Evolutionary conservation across 257 asterid genomes (phyloP).

Genomic region (Ehretia macrophylla): DNA sequence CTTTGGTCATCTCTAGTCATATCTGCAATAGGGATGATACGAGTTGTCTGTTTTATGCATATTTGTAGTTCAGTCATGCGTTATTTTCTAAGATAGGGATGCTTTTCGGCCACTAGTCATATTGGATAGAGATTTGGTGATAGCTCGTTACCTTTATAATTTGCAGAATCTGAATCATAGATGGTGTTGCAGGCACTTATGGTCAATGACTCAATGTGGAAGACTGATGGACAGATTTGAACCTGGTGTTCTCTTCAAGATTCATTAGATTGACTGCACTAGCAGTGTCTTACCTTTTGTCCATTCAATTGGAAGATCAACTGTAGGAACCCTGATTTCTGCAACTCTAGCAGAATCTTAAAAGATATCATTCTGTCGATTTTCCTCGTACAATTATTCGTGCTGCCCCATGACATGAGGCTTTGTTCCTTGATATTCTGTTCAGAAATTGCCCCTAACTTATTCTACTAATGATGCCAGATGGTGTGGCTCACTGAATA

Average conservation of each 20-base stretch:
- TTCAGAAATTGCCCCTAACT: slow-evolving; percentile 19
- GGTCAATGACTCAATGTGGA: slow-evolving; percentile 39
- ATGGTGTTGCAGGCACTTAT: slow-evolving; percentile 72
- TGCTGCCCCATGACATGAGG: slow-evolving; percentile 22
- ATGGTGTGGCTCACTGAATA: slow-evolving; percentile 16
- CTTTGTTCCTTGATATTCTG: slow-evolving; percentile 27
- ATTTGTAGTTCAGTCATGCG: background rate
- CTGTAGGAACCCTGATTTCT: slow-evolving; percentile 20
- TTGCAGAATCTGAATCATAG: slow-evolving; percentile 43
- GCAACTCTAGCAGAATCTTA: background rate
- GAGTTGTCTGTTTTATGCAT: background rate
- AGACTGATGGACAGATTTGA: slow-evolving; percentile 48
- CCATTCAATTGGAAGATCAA: slow-evolving; percentile 39
- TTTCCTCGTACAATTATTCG: slow-evolving; percentile 18
- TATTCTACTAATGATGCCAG: slow-evolving; percentile 14
- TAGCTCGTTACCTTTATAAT: slow-evolving; percentile 45
- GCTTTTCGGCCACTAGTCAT: background rate
- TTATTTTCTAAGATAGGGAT: background rate
- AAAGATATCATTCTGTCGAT: slow-evolving; percentile 22
- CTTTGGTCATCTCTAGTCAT: background rate
- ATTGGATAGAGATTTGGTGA: slow-evolving; percentile 11
- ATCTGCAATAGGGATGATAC: background rate
- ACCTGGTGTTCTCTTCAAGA: slow-evolving; percentile 45
- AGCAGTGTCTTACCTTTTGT: slow-evolving; percentile 32
- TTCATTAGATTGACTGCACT: slow-evolving; percentile 46